A percentile compares a stretch with the other conserved stretches of the same genome.
Conservation (phyloP, 257 asterid species). For the Orobanche coerulescens region DNA sequence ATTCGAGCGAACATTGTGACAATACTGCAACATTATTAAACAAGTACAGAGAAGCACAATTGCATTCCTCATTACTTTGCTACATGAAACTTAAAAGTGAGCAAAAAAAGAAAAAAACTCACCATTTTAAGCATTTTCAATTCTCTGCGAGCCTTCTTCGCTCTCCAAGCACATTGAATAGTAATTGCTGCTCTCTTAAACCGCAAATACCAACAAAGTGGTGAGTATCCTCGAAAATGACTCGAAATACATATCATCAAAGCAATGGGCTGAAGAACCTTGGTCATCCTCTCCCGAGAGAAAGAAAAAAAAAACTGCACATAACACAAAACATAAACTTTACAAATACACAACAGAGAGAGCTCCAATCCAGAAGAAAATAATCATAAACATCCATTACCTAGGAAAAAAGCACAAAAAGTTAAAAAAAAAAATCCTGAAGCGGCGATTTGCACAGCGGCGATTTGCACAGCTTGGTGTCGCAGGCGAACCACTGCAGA, state of each 20-base stretch:
- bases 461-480: no score
- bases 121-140: slow-evolving; percentile 56
- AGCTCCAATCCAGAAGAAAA: no score
- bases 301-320: no score
- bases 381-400: no score
- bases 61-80: background rate
- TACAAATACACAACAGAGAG: no score
- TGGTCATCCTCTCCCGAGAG: no score
- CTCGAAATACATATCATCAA: slow-evolving; percentile 31
- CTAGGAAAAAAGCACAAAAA: no score
- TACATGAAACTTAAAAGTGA: background rate
- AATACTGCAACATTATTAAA: slow-evolving; percentile 2
- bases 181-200: slow-evolving; percentile 45
- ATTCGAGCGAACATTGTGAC: background rate
- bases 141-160: slow-evolving; percentile 43
- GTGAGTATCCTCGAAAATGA: slow-evolving; percentile 38
- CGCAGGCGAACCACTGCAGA: no score
- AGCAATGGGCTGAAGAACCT: no score
- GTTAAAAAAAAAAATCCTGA: no score
- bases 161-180: slow-evolving; percentile 62
- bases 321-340: no score
- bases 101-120: slow-evolving; percentile 21
- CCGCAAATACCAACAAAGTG: slow-evolving; percentile 32
- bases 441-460: no score
- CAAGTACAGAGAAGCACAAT: background rate